Evolutionary conservation across 106 monocot species (phyloP).

Genomic region (Vanilla planifolia): DNA sequence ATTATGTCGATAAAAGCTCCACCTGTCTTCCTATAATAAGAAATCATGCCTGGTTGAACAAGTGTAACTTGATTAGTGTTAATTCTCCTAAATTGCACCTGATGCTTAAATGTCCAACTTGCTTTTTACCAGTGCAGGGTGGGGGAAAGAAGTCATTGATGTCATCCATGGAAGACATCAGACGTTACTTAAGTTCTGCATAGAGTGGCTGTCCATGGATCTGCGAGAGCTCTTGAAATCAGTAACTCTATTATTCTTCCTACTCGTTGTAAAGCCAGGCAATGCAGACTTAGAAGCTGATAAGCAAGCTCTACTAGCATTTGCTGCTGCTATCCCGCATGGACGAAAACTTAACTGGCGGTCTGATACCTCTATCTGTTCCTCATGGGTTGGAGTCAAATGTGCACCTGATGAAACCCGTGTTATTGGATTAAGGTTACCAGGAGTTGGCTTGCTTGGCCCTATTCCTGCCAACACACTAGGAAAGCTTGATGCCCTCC

Average conservation of each 20-base stretch:
- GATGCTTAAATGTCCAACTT: no score
- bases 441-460: not conserved
- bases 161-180: no score
- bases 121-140: no score
- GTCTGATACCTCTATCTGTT: not conserved
- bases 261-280: slow-evolving; percentile 13
- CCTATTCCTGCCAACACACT: not conserved
- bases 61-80: no score
- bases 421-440: not conserved
- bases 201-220: slow-evolving; percentile 47
- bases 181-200: no score
- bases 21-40: no score
- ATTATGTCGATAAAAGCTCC: no score
- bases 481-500: not conserved
- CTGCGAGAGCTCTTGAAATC: slow-evolving; percentile 2
- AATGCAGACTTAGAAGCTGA: slow-evolving; percentile 23
- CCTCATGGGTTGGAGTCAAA: not conserved
- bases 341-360: not conserved
- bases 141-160: no score
- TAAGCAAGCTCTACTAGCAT: not conserved
- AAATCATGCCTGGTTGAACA: no score
- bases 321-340: not conserved
- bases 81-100: no score
- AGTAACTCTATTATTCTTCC: slow-evolving; percentile 16
- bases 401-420: not conserved